Base-by-base conservation (phyloP, 2,329 filamentous ascomycete species). In the Talaromyces sp. region DNA sequence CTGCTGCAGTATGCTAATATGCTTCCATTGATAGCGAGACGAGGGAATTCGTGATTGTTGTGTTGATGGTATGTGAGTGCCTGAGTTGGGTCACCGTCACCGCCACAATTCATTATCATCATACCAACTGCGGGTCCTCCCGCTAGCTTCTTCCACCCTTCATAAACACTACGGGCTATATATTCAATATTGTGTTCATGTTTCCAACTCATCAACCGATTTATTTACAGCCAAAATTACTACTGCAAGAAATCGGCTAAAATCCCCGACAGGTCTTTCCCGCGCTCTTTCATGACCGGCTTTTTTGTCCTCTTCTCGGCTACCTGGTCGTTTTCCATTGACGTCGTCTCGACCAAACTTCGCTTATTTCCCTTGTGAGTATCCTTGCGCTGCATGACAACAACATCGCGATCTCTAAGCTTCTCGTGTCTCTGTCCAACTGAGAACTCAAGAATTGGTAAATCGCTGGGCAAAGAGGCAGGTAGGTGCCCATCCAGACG, bases 221-320 rank as follows among this genome's bases (percentile, higher is more conserved):
- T 35, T 11, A 35, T 10, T 33, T 56, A 39, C 31, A 27, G 9
- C 31, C n/a, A n/a, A 13, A 27, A 27, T 27, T 27, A 5, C 45
- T 27, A 6, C 33, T 54, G 72, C 9, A 71, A 58, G 64, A 78
- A 76, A n/a, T 74, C 72, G n/a, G 69, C 67, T 24, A 78, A 67
- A 13, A 76, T 33, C 41, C 70, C 72, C 16, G 67, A 66, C 50
- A 77, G 69, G 64, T 75, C 71, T 39, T 68, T 72, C 22, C 66
- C 67, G 27, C 69, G 71, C 35, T 69, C 60, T 66, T 71, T 78
- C 69, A 75, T 72, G 22, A 68, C 68, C 9, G 69, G 68, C 63
- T 66, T 70, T 58, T 61, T 67, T 24, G 54, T 19, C 43, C 66
- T 65, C 24, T 56, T 43, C n/a, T 19, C 19, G 19, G 19, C 27